Evolutionary conservation across 345 rosid genomes (phyloP).

Genomic region (Eucalyptus decipiens): DNA sequence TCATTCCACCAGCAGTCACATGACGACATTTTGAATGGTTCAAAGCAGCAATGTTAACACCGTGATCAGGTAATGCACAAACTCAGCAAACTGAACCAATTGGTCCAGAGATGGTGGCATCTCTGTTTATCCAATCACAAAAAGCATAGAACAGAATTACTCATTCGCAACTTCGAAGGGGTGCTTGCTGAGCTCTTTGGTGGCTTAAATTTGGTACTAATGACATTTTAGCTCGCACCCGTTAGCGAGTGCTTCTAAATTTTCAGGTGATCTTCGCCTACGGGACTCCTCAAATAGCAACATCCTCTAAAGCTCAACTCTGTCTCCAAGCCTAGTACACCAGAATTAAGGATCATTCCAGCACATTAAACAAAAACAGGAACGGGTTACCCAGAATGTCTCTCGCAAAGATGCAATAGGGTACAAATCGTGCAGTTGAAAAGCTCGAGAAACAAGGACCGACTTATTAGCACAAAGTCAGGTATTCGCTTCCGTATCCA

Average conservation of each 20-base stretch:
- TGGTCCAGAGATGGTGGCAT: neutral
- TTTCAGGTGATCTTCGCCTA: neutral
- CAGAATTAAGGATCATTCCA: neutral
- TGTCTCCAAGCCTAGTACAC: neutral
- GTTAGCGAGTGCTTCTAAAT: neutral
- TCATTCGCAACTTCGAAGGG: neutral
- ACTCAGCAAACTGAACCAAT: neutral
- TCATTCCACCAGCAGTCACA: neutral
- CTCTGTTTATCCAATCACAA: neutral
- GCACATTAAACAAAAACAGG: neutral
- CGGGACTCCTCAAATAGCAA: neutral
- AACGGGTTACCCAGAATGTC: neutral
- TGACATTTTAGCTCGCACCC: neutral
- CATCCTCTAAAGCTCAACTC: neutral
- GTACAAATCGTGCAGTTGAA: neutral
- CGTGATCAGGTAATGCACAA: neutral
- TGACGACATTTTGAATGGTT: neutral
- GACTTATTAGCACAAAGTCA: neutral
- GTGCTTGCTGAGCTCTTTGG: neutral
- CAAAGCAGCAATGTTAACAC: neutral
- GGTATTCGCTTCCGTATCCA: neutral
- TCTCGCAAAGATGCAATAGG: neutral
- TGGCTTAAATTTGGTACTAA: neutral
- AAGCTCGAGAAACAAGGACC: neutral
- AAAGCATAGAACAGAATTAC: neutral